Base-by-base conservation (phyloP, 2,329 filamentous ascomycete species). In the Neofusicoccum cordaticola region DNA sequence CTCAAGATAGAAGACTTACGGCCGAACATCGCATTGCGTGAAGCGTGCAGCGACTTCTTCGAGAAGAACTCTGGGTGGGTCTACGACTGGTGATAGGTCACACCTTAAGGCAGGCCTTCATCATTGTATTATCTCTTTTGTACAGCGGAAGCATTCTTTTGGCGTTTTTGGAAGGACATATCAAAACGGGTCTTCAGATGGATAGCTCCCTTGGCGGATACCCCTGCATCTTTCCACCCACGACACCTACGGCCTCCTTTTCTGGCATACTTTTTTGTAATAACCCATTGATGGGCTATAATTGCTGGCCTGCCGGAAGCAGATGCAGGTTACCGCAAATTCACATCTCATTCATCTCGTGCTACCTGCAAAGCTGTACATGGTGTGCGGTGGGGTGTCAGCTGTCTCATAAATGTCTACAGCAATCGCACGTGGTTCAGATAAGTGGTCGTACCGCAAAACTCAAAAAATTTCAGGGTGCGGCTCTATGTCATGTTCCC, bases 41-140 rank as follows among this genome's bases (percentile, higher is more conserved):
- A 91, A 62, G 94, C 92, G 0, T 96, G 92, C 73, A 88, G 91
- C 51, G 91, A 95, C 69, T 98, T 96, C 71, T 80, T 97, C 65
- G 85, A 90, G 34, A 82, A 91, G 69, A 97, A 97, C 71, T 71
- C 67, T 27, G 93, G 92, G 9, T 97, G 95, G 91, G 92, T 93
- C 0, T 93, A 91, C 44, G 93, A 97, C 75, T 98, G 91, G 90
- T 96, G 53, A 60, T 31, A 15, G 34, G 34, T 9, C 4, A n/a
- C 17, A 39, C 3, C 3, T n/a, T 17, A 5, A 39, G n/a, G 11
- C 47, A 51, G 17, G 34, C 13, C 34, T 35, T 17, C 13, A 34
- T 35, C 27, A 12, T 41, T 51, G 15, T 51, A 35, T 12, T 15
- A 17, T 39, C 13, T 37, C n/a, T 8, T 34, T 52, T 39, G 50